Evolutionary conservation across 1,284 basidiomycete genomes (phyloP).

Genomic region (Leccinum olivaceoglutinosum): DNA sequence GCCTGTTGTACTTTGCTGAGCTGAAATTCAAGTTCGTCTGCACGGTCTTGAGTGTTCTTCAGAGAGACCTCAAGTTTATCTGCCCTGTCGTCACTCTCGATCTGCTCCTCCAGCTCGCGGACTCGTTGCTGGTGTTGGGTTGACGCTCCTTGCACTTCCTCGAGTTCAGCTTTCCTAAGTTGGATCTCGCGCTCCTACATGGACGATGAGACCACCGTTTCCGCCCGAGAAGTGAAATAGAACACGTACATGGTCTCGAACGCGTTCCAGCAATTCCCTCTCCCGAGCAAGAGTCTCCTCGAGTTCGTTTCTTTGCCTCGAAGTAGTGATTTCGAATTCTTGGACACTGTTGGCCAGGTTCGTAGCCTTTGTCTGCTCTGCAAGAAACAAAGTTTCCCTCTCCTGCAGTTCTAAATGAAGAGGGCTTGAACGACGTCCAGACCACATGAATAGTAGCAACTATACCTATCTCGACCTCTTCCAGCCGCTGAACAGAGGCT

Average conservation of each 20-base stretch:
- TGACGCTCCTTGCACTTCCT: slow-evolving; percentile 48
- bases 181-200: slow-evolving; percentile 69
- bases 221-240: neutral
- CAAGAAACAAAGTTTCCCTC: slow-evolving; percentile 38
- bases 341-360: slow-evolving; percentile 39
- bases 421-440: neutral
- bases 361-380: slow-evolving; percentile 38
- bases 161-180: slow-evolving; percentile 46
- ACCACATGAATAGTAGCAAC: neutral
- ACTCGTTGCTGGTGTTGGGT: slow-evolving; percentile 51
- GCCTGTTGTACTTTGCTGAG: slow-evolving; percentile 74
- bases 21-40: slow-evolving; percentile 76
- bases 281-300: slow-evolving; percentile 36
- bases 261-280: slow-evolving; percentile 51
- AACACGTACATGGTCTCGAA: slow-evolving; percentile 53
- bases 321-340: slow-evolving; percentile 36
- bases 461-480: slow-evolving; percentile 48
- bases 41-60: slow-evolving; percentile 72
- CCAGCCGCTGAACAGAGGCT: slow-evolving; percentile 47
- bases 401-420: slow-evolving; percentile 41
- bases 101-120: slow-evolving; percentile 72
- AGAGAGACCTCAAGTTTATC: slow-evolving; percentile 66
- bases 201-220: neutral
- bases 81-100: slow-evolving; percentile 73
- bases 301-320: slow-evolving; percentile 37